Percentiles rank a stretch among this genome's conserved stretches.
phyloP scores from a whole-genome alignment of 305 asterid genomes.

The Fraxinus baroniana region DNA sequence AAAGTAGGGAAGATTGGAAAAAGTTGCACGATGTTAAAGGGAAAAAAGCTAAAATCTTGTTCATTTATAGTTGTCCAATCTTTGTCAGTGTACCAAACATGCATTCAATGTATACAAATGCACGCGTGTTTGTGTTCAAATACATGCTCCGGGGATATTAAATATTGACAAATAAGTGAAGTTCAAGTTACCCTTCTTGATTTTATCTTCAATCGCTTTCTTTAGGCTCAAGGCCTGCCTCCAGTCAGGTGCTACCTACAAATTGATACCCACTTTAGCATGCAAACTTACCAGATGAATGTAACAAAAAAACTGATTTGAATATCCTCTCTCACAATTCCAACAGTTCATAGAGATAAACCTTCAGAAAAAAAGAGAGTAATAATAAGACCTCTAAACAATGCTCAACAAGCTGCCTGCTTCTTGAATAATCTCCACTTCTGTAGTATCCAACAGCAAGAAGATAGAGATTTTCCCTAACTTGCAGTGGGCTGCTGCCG shows the following conservation, averaged over 20 bases:
- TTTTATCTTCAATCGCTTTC: constrained; percentile 81
- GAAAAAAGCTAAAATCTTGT: background rate
- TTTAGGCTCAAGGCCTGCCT: constrained; percentile 82
- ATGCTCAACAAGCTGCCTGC: constrained; percentile 78
- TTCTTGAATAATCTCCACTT: constrained; percentile 69
- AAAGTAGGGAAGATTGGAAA: background rate
- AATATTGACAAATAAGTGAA: background rate
- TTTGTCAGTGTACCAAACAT: background rate
- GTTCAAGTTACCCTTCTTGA: constrained; percentile 58
- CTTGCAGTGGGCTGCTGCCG: constrained; percentile 43
- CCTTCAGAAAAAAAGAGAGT: constrained; percentile 5
- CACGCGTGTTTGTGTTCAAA: background rate
- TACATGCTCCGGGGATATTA: background rate
- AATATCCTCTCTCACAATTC: background rate
- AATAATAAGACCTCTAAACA: constrained; percentile 65
- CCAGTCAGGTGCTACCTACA: constrained; percentile 86
- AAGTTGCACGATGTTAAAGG: background rate
- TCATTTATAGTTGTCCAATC: background rate
- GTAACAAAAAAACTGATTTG: background rate
- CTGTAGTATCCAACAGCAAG: constrained; percentile 82
- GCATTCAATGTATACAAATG: background rate
- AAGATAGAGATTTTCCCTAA: constrained; percentile 73
- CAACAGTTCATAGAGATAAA: background rate
- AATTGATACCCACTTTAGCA: constrained; percentile 17
- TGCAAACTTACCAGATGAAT: background rate